Base-by-base conservation (phyloP, 2,329 filamentous ascomycete species). In the Neonectria sp. region DNA sequence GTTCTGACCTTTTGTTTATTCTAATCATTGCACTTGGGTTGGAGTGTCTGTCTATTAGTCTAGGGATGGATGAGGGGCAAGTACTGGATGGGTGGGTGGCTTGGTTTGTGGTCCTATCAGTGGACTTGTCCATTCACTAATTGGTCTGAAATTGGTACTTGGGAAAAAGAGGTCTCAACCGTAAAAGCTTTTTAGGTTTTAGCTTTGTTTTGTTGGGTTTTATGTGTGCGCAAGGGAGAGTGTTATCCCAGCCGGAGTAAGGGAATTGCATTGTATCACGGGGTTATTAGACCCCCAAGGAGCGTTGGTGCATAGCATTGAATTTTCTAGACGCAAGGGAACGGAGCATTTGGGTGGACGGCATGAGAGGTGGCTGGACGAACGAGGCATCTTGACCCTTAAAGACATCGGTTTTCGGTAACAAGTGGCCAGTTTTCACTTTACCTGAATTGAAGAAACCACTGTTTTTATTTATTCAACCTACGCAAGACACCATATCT, bases 251-350 rank as follows among this genome's bases (percentile, higher is more conserved):
- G 29, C 29, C 9, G 35, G 25, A 52, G 31, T 4, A 24, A 27
- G 33, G 69, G 63, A 56, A 31, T 48, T 51, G 48, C 40, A 53
- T 56, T 61, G 61, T 67, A 68, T 71, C 65, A 68, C 48, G 56
- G 68, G 70, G 75, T 74, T 76, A 35, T 51, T 63, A 75, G 69
- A 74, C 74, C 74, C 64, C 60, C 49, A 49, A 48, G 55, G 65
- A 66, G 72, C 55, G 63, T 68, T 63, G 62, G 52, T 69, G 60
- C 52, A 67, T 64, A 53, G 35, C 31, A 55, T 64, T 55, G 57
- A 66, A 68, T 72, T 75, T 73, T 48, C 29, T 51, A 74, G 67
- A 75, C 73, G 70, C 71, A 21, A 52, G 24, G 60, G 55, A 68
- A 55, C 52, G 64, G 57, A 69, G 62, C 68, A 67, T 74, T 29